Evolutionary conservation across 768 basidiomycete genomes (phyloP), one percentile per base, ranked within the genome.

Genomic region (Suillus americanus): DNA sequence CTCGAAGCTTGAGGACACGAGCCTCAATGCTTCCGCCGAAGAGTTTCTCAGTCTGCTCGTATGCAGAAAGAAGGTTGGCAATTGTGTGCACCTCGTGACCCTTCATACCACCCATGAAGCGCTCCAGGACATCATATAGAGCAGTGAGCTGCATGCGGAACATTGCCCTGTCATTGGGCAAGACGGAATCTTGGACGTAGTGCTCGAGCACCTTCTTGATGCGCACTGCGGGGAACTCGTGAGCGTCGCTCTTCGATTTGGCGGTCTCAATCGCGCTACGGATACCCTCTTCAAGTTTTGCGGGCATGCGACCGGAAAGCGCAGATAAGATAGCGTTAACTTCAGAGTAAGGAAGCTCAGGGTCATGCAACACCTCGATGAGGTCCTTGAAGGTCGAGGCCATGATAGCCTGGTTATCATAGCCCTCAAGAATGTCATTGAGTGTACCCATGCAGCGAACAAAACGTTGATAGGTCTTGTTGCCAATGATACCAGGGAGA

Each of bases 11-110:
- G 64, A 99, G 83, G 59, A 99, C 90, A 46, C 95, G 89, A 57
- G 94, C 90, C 78, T 98, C 96, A 67, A 97, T 95, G 73, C 92
- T 92, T 48, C 95, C 95, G 50, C 93, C 92, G 72, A 99, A 99
- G 16, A 98, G 78, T 74, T 89, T 91, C 79, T 99, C 97, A 0
- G 95, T 95, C 60, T 86, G 82, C 70, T 87, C 90, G 73, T 97
- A 99, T 60, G 86, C 84, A 45, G 82, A 86, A 62, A 99, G 81
- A 67, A 99, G 82, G 61, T 79, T 80, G 1, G 95, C 93, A 65
- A 97, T 84, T 7, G 87, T 87, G 63, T 85, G 80, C 62, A 88
- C 88, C 76, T 97, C 94, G 78, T 98, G 94, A 0, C 87, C 87
- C 75, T 95, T 95, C 67, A 95, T 79, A 18, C 97, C 97, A 61